Evolutionary conservation across 306 rosid genomes (phyloP), one percentile per base, ranked within the genome.

Genomic region (Cyamopsis tetragonoloba): DNA sequence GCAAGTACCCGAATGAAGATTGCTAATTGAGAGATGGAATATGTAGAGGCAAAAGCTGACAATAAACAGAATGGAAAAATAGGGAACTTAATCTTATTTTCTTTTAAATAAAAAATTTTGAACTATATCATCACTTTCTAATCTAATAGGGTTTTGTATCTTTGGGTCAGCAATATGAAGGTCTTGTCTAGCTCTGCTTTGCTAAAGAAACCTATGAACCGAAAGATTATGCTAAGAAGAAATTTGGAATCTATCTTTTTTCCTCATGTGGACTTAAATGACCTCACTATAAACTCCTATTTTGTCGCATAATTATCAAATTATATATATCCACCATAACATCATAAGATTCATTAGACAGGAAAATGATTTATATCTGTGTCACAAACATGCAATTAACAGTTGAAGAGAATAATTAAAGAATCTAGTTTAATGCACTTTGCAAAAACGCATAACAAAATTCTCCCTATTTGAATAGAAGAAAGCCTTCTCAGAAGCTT

Each of bases 191-290:
- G 84, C 75, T 43, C 60, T 83, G 48, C 89, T 89, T 84, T 86
- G 71, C 37, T 51, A 84, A 85, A 73, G 89, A 85, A n/a, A 59
- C 80, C 78, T 75, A 59, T 75, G 46, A 59, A 59, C 77, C 78
- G 47, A 82, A 86, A 77, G 91, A 62, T 76, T 68, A 75, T 59
- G 70, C 31, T 72, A 69, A 41, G 66, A 79, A 80, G 82, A 77
- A 77, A 77, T 62, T 73, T 63, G 72, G 91, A 87, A 86, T 89
- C 88, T 79, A 62, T 47, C 76, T 74, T 82, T 76, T 43, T 53
- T 19, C 22, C 44, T 48, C 43, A 51, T 67, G 62, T 55, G 53
- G 81, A 82, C 84, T 71, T 73, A 47, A 75, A 70, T 80, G 17
- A 87, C 87, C 88, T 68, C 76, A 69, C 74, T 67, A 62, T 70